phyloP scores from a whole-genome alignment of 1,284 basidiomycete genomes.

The Boletus semigastroideus region DNA sequence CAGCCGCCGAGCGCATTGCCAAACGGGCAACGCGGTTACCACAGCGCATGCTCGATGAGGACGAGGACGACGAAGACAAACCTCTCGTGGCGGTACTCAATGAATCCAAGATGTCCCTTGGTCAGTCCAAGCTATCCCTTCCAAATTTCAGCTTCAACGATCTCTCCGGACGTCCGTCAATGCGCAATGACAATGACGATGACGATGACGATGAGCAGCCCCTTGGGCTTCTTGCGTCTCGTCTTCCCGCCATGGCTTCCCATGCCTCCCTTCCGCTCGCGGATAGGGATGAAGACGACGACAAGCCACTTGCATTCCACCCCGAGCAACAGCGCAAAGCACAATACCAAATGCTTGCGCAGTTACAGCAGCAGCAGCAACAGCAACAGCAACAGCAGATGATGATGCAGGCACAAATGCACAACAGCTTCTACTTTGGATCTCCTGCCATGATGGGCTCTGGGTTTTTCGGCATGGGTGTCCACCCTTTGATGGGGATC shows the following conservation, averaged over 20 bases:
- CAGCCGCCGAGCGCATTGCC: conserved; percentile 43
- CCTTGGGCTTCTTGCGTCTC: conserved; percentile 49
- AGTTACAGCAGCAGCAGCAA: conserved; percentile 57
- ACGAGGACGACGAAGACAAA: conserved; percentile 61
- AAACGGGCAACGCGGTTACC: conserved; percentile 26
- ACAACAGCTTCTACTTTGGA: conserved; percentile 70
- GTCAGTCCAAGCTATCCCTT: conserved; percentile 50
- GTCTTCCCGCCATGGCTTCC: conserved; percentile 25
- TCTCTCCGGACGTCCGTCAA: conserved; percentile 26
- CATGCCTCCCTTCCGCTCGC: conserved; percentile 24
- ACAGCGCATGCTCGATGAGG: conserved; percentile 14
- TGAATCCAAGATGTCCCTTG: conserved; percentile 48
- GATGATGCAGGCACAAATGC: conserved; percentile 75
- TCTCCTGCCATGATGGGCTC: conserved; percentile 63
- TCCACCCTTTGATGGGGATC: conserved; percentile 49
- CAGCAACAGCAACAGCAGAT: conserved; percentile 66
- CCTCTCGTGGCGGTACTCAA: conserved; percentile 62
- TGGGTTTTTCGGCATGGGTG: conserved; percentile 52
- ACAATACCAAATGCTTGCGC: conserved; percentile 68
- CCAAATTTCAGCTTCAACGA: conserved; percentile 46
- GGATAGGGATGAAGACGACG: conserved; percentile 43
- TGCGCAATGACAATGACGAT: conserved; percentile 40
- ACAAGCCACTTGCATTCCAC: conserved; percentile 63
- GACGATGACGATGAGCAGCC: conserved; percentile 61
- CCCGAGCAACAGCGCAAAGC: conserved; percentile 74